phyloP scores from a whole-genome alignment of 345 rosid genomes.

The Brassica juncea region DNA sequence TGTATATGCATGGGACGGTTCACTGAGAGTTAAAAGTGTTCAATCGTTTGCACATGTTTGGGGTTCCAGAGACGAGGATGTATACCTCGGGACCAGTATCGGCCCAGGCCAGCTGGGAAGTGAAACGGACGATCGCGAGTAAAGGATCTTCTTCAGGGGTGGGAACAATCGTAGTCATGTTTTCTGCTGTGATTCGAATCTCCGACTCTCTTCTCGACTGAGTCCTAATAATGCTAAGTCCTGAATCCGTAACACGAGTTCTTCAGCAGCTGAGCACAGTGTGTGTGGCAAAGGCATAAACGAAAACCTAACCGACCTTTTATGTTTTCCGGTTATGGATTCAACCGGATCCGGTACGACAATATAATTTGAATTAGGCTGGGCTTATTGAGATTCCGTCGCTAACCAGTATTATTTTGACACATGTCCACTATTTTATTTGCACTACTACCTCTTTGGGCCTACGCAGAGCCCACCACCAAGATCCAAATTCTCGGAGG shows the following conservation, averaged over 20 bases:
- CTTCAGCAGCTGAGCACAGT: constrained; percentile 10
- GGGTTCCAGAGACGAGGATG: neutral
- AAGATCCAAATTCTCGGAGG: neutral
- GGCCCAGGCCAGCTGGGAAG: constrained; percentile 90
- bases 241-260: neutral
- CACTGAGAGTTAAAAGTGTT: neutral
- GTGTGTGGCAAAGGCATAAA: neutral
- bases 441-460: neutral
- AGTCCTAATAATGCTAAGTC: neutral
- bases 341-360: neutral
- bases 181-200: constrained; percentile 7
- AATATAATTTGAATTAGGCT: neutral
- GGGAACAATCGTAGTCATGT: constrained; percentile 82
- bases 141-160: constrained; percentile 92
- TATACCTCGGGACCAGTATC: constrained; percentile 94
- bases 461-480: neutral
- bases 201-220: neutral
- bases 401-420: neutral
- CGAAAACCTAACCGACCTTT: neutral
- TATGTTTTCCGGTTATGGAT: neutral
- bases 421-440: neutral
- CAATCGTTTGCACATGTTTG: neutral
- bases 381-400: neutral
- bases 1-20: neutral
- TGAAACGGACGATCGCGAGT: constrained; percentile 86